Evolutionary conservation across 495 filamentous ascomycete species (phyloP), one percentile per base, ranked within the genome.

Genomic region (Aspergillus carlsbadensis): DNA sequence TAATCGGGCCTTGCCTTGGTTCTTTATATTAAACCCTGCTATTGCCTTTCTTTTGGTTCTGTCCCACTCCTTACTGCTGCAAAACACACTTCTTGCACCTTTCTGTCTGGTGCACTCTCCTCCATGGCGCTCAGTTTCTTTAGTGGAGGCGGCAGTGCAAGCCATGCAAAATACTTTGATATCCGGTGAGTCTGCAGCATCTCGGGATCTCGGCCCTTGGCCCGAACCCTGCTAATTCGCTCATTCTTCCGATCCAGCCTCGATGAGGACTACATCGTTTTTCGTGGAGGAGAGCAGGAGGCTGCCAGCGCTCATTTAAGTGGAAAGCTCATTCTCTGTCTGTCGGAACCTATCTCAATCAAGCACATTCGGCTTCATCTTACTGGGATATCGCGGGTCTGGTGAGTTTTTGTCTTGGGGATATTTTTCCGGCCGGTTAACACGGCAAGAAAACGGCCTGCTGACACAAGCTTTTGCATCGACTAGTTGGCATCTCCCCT

Each of bases 211-310:
- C 45, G 45, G 40, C 47, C 47, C 36, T 59, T 20, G 13, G 34
- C 33, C 53, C 47, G 62, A 58, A 49, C 44, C 20, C 22, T 33
- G 39, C 59, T 60, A 52, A 60, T 54, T 37, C 8, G 18, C 34
- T 17, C 39, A 52, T 42, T 44, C 18, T 40, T 31, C 39, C n/a
- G 22, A 26, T 10, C 53, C 61, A 95, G 91, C 18, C 81, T 92
- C 52, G 88, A 92, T 18, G 83, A 89, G 56, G 86, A 90, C 57
- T 86, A 92, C 37, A 80, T 93, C 51, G 83, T 94, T 11, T 85
- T 96, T 37, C 87, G 89, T 18, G 91, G 91, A 39, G 78, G 70
- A 57, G 84, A 88, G 47, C 77, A 87, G 58, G 91, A 95, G 65
- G 86, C 90, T 31, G 80, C 87, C 33, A 90, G 87, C 52, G 86